These are phyloP conservation scores for Venturia oleaginea DNA, from an alignment of 2,329 filamentous ascomycete genomes.

Conservation along the genomic window DNA sequence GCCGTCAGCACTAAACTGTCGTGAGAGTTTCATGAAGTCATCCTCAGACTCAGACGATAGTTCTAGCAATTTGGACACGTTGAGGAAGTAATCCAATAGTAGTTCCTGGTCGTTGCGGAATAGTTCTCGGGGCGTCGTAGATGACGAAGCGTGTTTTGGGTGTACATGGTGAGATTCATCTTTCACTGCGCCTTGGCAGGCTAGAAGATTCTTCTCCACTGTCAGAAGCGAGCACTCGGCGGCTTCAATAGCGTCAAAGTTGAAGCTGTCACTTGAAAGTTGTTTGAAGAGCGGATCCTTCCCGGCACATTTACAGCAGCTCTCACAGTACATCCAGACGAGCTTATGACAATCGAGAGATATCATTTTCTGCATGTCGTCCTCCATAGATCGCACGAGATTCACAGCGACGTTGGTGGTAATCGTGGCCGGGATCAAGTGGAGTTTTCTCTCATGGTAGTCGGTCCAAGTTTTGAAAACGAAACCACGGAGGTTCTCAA, in stretches of 20 bases:
- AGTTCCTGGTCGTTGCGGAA: too few species aligned
- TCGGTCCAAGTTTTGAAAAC: constrained; percentile 24
- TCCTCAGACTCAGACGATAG: too few species aligned
- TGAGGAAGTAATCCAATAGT: too few species aligned
- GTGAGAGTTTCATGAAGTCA: too few species aligned
- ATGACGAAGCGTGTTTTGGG: too few species aligned
- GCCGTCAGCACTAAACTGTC: too few species aligned
- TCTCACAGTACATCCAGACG: background rate
- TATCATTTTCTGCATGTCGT: background rate
- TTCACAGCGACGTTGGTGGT: constrained; percentile 25
- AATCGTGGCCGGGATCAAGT: constrained; percentile 25
- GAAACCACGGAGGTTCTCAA: constrained; percentile 22
- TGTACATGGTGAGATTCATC: too few species aligned
- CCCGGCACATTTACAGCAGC: background rate
- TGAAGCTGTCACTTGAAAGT: background rate
- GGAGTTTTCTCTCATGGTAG: constrained; percentile 21
- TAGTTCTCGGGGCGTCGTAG: too few species aligned
- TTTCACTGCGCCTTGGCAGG: too few species aligned
- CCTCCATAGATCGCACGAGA: constrained; percentile 16
- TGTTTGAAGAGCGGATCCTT: background rate
- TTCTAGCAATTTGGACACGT: too few species aligned
- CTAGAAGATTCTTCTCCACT: too few species aligned
- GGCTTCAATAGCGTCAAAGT: background rate
- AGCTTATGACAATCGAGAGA: constrained; percentile 17
- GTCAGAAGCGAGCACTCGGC: background rate